These are phyloP conservation scores for Pelargonium myrrhifolium DNA, from an alignment of 441 rosid species.

Conservation along the genomic window DNA sequence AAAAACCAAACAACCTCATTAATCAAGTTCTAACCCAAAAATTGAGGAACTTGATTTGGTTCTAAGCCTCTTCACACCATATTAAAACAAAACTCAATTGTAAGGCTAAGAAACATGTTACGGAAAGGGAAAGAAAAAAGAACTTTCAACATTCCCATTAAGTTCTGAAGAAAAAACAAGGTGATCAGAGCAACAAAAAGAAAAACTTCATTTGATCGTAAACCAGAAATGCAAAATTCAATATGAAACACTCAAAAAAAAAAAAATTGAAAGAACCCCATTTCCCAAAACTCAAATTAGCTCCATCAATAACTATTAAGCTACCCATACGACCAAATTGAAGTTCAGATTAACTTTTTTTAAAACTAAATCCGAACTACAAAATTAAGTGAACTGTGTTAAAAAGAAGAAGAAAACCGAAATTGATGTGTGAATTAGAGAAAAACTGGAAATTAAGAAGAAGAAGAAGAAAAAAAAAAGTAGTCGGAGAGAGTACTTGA, in stretches of 20 bases:
- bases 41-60: background rate
- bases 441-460: background rate
- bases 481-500: conserved; percentile 29
- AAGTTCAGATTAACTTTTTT: background rate
- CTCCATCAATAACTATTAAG: background rate
- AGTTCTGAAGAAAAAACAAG: background rate
- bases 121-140: background rate
- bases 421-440: background rate
- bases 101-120: background rate
- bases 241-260: background rate
- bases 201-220: background rate
- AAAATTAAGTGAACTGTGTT: background rate
- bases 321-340: background rate
- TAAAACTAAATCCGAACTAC: background rate
- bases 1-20: background rate
- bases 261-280: background rate
- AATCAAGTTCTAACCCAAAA: background rate
- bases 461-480: too few relatives aligned
- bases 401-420: background rate
- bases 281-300: background rate
- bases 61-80: background rate
- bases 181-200: background rate
- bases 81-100: background rate
- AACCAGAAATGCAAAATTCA: background rate
- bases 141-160: background rate